Evolutionary conservation across 2,329 filamentous ascomycete genomes (phyloP), one percentile per base, ranked within the genome.

Genomic region (Juglanconis sp.): DNA sequence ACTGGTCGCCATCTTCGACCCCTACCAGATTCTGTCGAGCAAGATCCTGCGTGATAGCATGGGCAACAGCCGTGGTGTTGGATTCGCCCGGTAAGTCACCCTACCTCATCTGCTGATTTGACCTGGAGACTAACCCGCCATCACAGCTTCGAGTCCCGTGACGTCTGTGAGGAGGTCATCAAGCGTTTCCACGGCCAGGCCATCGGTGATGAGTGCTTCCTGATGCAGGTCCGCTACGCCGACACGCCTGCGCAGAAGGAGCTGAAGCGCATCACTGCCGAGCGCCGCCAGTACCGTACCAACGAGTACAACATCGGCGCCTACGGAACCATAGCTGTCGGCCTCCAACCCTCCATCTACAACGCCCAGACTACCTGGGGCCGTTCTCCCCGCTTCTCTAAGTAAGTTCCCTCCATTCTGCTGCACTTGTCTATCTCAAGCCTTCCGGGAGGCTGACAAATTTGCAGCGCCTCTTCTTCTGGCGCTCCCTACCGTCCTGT

Each of bases 171-270:
- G 68, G 87, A 92, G 66, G 88, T 99, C 67, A 92, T 99, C 74
- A 81, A 83, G 68, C 87, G 89, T 65, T 99, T 90, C 77, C 93
- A 96, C 76, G 94, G 95, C 65, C 80, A 87, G 67, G 79, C 84
- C 35, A 83, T 91, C 66, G 90, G 90, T 46, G 87, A 90, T 38
- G 91, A 96, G 69, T 87, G 89, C 34, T 85, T 95, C 65, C 87
- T 93, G 65, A 86, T 95, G 76, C 93, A 97, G 76, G 92, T 99
- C 67, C 93, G 95, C 66, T 99, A 96, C 73, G 94, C 96, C 64
- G 95, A 99, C 71, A 99, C 95, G 42, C 91, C 95, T 58, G 90
- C 94, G 64, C 95, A 99, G 76, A 99, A 99, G 80, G 87, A 95
- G 72, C 83, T 99, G 67, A 99, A 99, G 83, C 90, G 95, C 65